These are phyloP conservation scores for Sclerotinia minor DNA, from an alignment of 2,329 filamentous ascomycete species.

Conservation along the genomic window DNA sequence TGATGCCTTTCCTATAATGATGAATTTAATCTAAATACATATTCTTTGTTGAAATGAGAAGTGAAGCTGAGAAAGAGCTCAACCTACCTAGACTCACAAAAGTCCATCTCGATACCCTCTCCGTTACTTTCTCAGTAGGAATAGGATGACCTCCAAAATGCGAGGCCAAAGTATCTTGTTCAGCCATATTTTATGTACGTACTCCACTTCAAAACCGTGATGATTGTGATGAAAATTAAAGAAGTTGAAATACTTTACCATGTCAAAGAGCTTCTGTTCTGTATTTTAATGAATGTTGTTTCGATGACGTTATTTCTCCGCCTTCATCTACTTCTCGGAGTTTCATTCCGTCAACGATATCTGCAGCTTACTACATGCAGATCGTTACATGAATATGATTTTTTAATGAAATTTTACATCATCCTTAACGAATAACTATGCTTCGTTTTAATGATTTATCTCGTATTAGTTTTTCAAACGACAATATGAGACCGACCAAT, in stretches of 20 bases:
- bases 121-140: conserved; percentile 9
- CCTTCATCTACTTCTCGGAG: not conserved
- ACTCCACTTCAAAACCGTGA: not conserved
- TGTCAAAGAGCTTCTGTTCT: conserved; percentile 4
- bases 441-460: not conserved
- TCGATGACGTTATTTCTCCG: conserved; percentile 11
- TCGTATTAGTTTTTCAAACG: not conserved
- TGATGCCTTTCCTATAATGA: conserved; percentile 16
- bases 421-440: not conserved
- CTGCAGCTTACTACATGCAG: conserved; percentile 1
- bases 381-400: not conserved
- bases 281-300: not conserved
- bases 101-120: conserved; percentile 1
- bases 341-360: conserved; percentile 1
- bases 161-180: conserved; percentile 21
- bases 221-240: not conserved
- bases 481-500: not conserved
- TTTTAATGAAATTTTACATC: not conserved
- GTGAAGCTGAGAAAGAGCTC: not conserved
- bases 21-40: not conserved
- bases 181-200: conserved; percentile 16
- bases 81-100: conserved; percentile 10
- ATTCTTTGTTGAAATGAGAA: not conserved
- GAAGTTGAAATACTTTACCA: not conserved
- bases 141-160: conserved; percentile 24